Base-by-base conservation (phyloP, 2,329 filamentous ascomycete genomes). In the Curvularia eragrostidis region DNA sequence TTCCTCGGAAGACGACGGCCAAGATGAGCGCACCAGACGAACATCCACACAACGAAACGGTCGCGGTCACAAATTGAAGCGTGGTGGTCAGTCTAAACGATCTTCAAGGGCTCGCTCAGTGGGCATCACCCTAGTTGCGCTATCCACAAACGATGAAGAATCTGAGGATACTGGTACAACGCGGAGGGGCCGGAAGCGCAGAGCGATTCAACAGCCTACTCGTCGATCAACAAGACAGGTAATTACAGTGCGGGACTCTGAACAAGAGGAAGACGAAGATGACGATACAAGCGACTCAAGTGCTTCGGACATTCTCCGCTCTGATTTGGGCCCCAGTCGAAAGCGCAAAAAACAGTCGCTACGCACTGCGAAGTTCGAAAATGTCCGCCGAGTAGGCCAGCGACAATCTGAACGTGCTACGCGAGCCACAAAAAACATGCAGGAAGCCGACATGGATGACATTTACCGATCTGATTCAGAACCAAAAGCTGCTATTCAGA, bases 371-470 rank as follows among this genome's bases (percentile, higher is more conserved):
- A 65, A 59, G 48, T 49, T 57, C 3, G 63, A 71, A 44, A 70
- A 70, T 48, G 43, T 59, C 1, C 62, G 48, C 6, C 69, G 70
- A 32, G 52, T 52, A 2, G 73, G 73, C 28, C 71, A 75, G 38
- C 74, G 81, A 13, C 79, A 81, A 39, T 83, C 80, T 18, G 79
- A 76, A 36, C 76, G 81, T 15, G 66, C 79, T 2, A 82, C 79
- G 5, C 75, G 81, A n/a, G 74, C 81, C 41, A 73, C 72, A 24
- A 75, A 77, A 34, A 80, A 77, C 55, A 83, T 83, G 81, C 72
- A 80, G 53, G 88, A 89, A 61, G 79, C 82, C 1, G 77, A 76
- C 21, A 78, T 86, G 87, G 84, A 90, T 39, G 85, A 89, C 66
- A 81, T 82, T 53, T 83, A 77, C 56, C 77, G 79, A 47, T 79